Conservation (phyloP, 1,284 basidiomycete species). For the Naganishia sp. region DNA sequence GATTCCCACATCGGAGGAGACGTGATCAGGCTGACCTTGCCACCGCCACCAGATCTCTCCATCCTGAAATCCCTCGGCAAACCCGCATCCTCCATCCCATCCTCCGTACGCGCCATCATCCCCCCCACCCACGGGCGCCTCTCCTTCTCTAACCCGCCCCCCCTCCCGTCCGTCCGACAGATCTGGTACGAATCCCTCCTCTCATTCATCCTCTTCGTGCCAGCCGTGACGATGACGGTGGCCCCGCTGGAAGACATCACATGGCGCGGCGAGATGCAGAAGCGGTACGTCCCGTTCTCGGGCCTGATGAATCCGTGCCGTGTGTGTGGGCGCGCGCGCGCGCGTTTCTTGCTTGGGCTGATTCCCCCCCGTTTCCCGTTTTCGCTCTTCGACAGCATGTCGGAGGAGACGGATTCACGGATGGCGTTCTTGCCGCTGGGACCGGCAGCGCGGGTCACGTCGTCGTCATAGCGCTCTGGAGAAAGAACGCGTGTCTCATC, state of each 20-base stretch:
- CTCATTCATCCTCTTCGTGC: slow-evolving; percentile 48
- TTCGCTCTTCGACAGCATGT: background rate
- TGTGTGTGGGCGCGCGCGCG: background rate
- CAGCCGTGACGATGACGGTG: slow-evolving; percentile 43
- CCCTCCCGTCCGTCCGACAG: slow-evolving; percentile 33
- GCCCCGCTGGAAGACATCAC: slow-evolving; percentile 48
- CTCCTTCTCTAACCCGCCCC: background rate
- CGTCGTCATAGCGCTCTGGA: background rate
- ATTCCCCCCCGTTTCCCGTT: background rate
- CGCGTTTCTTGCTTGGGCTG: background rate
- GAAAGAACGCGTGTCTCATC: background rate
- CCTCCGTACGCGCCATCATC: slow-evolving; percentile 41
- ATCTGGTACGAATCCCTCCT: slow-evolving; percentile 50
- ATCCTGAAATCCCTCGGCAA: slow-evolving; percentile 50
- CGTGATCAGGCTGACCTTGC: background rate
- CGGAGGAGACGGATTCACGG: slow-evolving; percentile 32
- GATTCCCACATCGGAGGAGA: background rate
- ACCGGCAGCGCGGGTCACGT: slow-evolving; percentile 16
- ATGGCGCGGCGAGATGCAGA: slow-evolving; percentile 50
- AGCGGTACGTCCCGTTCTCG: slow-evolving; percentile 40
- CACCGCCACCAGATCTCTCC: slow-evolving; percentile 45
- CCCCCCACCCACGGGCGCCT: background rate
- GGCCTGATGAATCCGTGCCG: background rate
- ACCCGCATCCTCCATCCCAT: slow-evolving; percentile 40
- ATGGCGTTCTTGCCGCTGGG: slow-evolving; percentile 35